These are phyloP conservation scores for Aspergillus awamori DNA, from an alignment of 2,329 filamentous ascomycete species.

Conservation along the genomic window DNA sequence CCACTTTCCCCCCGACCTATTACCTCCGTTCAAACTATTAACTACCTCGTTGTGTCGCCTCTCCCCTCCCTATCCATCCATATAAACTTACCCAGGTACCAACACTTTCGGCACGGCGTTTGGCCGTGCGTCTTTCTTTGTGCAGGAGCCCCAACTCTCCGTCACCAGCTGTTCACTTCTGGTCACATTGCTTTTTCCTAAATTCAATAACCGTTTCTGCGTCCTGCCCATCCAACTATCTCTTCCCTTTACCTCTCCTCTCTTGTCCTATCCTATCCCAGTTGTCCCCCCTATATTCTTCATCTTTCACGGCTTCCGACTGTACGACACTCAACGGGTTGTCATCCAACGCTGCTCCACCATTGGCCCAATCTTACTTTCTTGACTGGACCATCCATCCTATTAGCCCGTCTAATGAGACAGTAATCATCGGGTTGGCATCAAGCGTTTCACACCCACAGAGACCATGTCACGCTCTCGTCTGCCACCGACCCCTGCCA, in stretches of 20 bases:
- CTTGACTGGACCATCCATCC: neutral
- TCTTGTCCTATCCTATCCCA: neutral
- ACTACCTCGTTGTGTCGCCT: neutral
- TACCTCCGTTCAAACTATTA: neutral
- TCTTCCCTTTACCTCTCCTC: neutral
- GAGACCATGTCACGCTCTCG: conserved; percentile 37
- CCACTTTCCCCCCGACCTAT: neutral
- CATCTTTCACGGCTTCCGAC: neutral
- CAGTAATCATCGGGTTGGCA: conserved; percentile 1
- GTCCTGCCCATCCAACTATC: neutral
- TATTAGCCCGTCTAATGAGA: neutral
- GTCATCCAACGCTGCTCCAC: conserved; percentile 10
- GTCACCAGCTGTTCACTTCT: too few species aligned
- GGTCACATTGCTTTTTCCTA: neutral
- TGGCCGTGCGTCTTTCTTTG: neutral
- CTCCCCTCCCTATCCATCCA: neutral
- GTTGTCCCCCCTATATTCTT: neutral
- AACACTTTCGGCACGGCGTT: neutral
- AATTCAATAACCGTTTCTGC: neutral
- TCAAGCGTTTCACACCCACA: neutral
- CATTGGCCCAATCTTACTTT: conserved; percentile 6
- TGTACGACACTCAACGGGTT: conserved; percentile 16
- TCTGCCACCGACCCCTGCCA: conserved; percentile 42
- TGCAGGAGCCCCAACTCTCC: neutral
- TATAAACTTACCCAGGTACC: neutral